Base-by-base conservation (phyloP, 495 filamentous ascomycete genomes). In the Tuber indicum region DNA sequence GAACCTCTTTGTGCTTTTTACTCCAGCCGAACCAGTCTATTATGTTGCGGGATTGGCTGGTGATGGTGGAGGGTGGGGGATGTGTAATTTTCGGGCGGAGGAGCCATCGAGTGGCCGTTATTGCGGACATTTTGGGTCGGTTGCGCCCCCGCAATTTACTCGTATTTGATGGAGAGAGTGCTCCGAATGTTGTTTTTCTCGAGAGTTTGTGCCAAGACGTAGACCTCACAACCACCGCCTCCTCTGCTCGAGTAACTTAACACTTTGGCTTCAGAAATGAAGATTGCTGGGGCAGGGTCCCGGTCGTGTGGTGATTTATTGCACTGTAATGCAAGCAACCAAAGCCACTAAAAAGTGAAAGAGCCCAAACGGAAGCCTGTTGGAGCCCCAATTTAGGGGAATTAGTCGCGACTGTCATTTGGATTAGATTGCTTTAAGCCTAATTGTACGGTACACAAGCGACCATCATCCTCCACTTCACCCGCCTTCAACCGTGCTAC, bases 401-500 rank as follows among this genome's bases (percentile, higher is more conserved):
- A 62, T 32, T 62, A 26, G 36, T 36, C 58, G 17, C 10, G n/a
- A 16, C 14, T 7, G 32, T 16, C 58, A 62, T 62, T 62, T 62
- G 58, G 49, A 58, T 23, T 58, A 23, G 16, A 66, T 66, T 66
- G 16, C 26, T 32, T 7, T 62, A 62, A 62, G 32, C n/a, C 12
- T 62, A 62, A 62, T 26, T 26, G 5, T 66, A 66, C 58, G 19
- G 5, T 66, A 66, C 58, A 36, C 32, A 14, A 66, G 4, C 58
- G 17, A 14, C 26, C 26, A 66, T 19, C 12, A 66, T 17, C 26
- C 26, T 36, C 14, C n/a, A 32, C 26, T 14, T 62, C 71, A 80
- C 10, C 71, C 77, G 75, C 91, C 89, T 75, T 92, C 91, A 66
- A 96, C 80, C 71, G 92, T 91, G 75, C 91, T 89, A 16, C 92